These are phyloP conservation scores for Starmera stellimalicola DNA, from an alignment of 1,139 yeast genomes.

Conservation along the genomic window DNA sequence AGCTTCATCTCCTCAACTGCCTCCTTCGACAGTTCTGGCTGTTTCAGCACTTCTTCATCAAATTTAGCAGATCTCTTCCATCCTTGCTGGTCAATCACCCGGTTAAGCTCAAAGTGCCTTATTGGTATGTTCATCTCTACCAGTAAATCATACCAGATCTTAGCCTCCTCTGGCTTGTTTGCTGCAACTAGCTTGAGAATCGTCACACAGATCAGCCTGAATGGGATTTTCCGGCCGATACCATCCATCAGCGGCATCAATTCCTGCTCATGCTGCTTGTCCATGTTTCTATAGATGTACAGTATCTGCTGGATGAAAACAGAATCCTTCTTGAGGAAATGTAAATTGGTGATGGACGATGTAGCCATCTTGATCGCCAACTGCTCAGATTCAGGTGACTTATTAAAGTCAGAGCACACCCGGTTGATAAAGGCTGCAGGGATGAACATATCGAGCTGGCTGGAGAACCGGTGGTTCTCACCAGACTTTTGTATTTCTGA, in stretches of 20 bases:
- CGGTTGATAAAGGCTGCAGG: not conserved
- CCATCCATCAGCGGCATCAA: slow-evolving; percentile 8
- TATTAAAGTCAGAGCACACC: not conserved
- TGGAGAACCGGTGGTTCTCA: not conserved
- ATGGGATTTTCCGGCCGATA: slow-evolving; percentile 7
- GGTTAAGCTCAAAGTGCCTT: slow-evolving; percentile 7
- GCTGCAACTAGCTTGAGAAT: slow-evolving; percentile 8
- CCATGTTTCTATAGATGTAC: not conserved
- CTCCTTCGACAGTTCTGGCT: not conserved
- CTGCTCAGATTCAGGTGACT: not conserved
- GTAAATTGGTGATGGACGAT: not conserved
- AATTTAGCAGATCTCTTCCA: slow-evolving; percentile 13
- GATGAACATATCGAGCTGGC: not conserved
- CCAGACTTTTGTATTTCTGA: not conserved
- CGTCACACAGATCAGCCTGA: slow-evolving; percentile 5
- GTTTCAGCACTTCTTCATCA: slow-evolving; percentile 4
- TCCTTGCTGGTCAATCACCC: slow-evolving; percentile 6
- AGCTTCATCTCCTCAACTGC: not conserved
- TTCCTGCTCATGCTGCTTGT: slow-evolving; percentile 2
- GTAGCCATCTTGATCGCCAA: not conserved
- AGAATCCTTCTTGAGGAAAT: not conserved
- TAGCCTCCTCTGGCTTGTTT: slow-evolving; percentile 5
- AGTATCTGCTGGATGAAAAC: not conserved
- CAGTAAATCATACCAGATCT: slow-evolving; percentile 11
- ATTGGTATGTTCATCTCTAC: slow-evolving; percentile 8